A percentile compares a stretch with the other conserved stretches of the same genome.
Conservation (phyloP, 202 grass and related monocot species). For the Schoenoplectus tabernaemontani region DNA sequence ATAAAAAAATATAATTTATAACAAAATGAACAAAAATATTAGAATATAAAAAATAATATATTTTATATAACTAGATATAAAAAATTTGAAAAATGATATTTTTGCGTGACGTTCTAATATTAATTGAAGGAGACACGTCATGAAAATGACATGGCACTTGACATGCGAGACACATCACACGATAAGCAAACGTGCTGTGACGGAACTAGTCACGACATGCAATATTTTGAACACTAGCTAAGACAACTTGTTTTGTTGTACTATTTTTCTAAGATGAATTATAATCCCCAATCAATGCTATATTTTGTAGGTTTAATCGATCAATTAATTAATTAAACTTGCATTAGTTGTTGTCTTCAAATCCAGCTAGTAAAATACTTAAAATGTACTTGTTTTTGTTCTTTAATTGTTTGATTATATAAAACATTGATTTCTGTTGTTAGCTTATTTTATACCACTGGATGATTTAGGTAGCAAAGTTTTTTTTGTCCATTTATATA, state of each 20-base stretch:
- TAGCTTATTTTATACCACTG: background rate
- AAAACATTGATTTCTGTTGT: background rate
- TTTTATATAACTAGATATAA: too few species aligned
- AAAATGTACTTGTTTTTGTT: background rate
- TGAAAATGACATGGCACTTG: too few species aligned
- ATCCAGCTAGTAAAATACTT: background rate
- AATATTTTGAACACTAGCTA: too few species aligned
- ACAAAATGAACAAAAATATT: too few species aligned
- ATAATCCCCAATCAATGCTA: background rate
- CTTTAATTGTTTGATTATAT: background rate
- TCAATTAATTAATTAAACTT: background rate
- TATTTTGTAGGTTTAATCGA: background rate
- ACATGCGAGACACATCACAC: too few species aligned
- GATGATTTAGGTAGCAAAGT: background rate
- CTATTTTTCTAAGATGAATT: background rate
- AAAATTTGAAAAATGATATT: too few species aligned
- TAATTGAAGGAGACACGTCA: too few species aligned
- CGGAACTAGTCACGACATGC: too few species aligned
- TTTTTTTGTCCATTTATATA: background rate
- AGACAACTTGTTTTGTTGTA: background rate
- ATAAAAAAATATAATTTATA: too few species aligned
- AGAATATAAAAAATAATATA: too few species aligned
- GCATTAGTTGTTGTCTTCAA: background rate
- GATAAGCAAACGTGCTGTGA: too few species aligned
- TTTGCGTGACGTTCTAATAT: too few species aligned